Evolutionary conservation across 2,329 filamentous ascomycete genomes (phyloP).

Genomic region (Aureobasidium subglaciale): DNA sequence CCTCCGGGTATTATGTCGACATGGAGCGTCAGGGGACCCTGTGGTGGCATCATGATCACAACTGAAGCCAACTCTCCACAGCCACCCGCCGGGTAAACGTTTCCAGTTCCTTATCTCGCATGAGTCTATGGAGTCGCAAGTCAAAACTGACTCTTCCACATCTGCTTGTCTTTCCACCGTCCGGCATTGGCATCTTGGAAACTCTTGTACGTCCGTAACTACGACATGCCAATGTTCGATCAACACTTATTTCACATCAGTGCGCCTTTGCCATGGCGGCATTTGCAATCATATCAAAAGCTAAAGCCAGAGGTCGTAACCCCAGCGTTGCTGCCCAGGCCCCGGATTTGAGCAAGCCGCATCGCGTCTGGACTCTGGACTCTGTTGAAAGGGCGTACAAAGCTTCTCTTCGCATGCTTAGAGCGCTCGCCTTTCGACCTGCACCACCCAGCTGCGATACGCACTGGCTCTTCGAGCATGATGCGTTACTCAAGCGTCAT

Average conservation of each 20-base stretch:
- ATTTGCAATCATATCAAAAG: background rate
- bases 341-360: background rate
- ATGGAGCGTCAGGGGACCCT: background rate
- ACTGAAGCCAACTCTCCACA: background rate
- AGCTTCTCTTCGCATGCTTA: background rate
- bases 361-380: background rate
- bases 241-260: background rate
- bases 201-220: background rate
- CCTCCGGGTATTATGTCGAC: background rate
- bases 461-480: background rate
- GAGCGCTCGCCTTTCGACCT: background rate
- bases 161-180: constrained; percentile 1
- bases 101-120: constrained; percentile 1
- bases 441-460: background rate
- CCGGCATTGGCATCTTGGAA: background rate
- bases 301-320: background rate
- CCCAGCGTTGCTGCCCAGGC: background rate
- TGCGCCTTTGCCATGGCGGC: background rate
- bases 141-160: background rate
- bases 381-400: background rate
- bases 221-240: constrained; percentile 4
- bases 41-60: background rate
- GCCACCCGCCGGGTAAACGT: constrained; percentile 7
- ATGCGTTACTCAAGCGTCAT: background rate
- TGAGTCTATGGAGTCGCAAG: background rate